Evolutionary conservation across 441 rosid genomes (phyloP).

Genomic region (Syzygium malaccense): DNA sequence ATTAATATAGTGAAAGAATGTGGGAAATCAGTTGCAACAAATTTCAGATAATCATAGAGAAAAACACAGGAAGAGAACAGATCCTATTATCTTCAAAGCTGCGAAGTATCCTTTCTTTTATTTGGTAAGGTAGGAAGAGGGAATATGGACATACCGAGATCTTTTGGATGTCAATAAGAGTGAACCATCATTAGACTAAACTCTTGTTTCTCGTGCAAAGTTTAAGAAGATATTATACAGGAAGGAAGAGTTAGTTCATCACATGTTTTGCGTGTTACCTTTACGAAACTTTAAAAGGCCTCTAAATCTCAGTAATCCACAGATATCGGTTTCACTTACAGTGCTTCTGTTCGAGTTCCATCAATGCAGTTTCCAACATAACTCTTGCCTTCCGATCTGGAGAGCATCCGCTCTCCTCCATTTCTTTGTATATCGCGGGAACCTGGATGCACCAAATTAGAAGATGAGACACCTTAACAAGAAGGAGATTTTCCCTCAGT

Average conservation of each 20-base stretch:
- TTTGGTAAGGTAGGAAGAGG: background rate
- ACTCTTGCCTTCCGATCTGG: constrained; percentile 65
- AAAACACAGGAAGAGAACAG: background rate
- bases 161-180: background rate
- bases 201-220: background rate
- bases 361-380: constrained; percentile 37
- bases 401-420: constrained; percentile 58
- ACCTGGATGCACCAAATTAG: constrained; percentile 24
- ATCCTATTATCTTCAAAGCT: background rate
- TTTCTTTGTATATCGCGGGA: constrained; percentile 52
- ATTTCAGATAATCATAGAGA: background rate
- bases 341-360: constrained; percentile 32
- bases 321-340: constrained; percentile 12
- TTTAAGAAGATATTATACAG: background rate
- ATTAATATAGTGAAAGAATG: background rate
- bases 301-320: background rate
- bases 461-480: background rate
- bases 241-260: background rate
- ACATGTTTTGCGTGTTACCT: background rate
- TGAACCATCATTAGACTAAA: background rate
- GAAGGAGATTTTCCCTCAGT: background rate
- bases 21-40: background rate
- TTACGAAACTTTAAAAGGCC: background rate
- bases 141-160: background rate
- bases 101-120: background rate